Evolutionary conservation across 2,329 filamentous ascomycete genomes (phyloP).

Genomic region (Hirsutella minnesotensis): DNA sequence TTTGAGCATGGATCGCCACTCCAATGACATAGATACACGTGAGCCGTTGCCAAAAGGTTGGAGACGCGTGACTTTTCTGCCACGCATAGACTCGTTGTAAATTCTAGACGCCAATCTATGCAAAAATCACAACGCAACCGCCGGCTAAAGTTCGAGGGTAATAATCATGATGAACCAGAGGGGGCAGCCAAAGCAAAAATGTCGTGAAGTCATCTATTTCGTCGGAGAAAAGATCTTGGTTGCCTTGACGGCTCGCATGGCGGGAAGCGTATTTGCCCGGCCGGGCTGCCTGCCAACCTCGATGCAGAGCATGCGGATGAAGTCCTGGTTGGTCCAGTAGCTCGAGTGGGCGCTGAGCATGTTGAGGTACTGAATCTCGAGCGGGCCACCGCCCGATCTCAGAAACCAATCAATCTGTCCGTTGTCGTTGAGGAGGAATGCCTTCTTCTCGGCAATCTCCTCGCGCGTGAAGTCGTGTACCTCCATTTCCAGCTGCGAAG

Average conservation of each 20-base stretch:
- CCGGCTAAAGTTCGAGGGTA: too few species aligned
- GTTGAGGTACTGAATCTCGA: constrained; percentile 93
- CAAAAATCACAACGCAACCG: too few species aligned
- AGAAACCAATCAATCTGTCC: constrained; percentile 90
- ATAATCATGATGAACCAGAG: too few species aligned
- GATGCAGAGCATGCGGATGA: constrained; percentile 79
- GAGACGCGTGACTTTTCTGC: too few species aligned
- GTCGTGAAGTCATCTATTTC: too few species aligned
- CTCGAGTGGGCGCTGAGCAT: constrained; percentile 94
- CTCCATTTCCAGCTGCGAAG: constrained; percentile 73
- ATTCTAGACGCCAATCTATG: too few species aligned
- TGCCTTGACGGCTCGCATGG: constrained; percentile 47
- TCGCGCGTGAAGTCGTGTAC: constrained; percentile 91
- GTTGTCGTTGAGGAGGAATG: constrained; percentile 84
- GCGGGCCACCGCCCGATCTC: constrained; percentile 67
- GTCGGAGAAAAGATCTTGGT: constrained; percentile 23
- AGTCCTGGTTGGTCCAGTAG: constrained; percentile 82
- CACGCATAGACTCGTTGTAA: too few species aligned
- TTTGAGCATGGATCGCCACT: constrained; percentile 5
- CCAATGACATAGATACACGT: too few species aligned
- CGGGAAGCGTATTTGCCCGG: constrained; percentile 42
- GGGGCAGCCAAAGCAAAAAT: too few species aligned
- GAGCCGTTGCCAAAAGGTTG: too few species aligned
- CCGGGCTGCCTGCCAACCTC: constrained; percentile 73
- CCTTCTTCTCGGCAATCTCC: constrained; percentile 82